Evolutionary conservation across 2,329 filamentous ascomycete genomes (phyloP).

Genomic region (Tolypocladium ophioglossoides): DNA sequence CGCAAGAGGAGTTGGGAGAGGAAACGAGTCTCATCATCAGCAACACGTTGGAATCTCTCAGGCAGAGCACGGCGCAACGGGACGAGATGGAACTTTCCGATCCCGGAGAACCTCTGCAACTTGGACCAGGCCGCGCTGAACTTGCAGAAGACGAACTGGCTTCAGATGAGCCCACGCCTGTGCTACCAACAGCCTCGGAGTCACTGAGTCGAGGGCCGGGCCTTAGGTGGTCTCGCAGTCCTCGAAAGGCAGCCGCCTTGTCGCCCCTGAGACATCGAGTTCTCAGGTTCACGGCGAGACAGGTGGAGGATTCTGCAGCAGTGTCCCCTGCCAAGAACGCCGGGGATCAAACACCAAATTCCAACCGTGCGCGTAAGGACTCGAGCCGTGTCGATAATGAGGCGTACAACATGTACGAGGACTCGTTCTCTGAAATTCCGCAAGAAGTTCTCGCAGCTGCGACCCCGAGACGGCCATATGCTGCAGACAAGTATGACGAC

Average conservation of each 20-base stretch:
- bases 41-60: constrained; percentile 39
- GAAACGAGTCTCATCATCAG: constrained; percentile 47
- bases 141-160: constrained; percentile 1
- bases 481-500: constrained; percentile 1
- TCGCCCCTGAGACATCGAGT: constrained; percentile 23
- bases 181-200: constrained; percentile 7
- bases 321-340: neutral
- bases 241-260: constrained; percentile 16
- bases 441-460: constrained; percentile 38
- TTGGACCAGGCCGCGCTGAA: neutral
- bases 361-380: neutral
- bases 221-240: constrained; percentile 22
- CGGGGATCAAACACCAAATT: constrained; percentile 3
- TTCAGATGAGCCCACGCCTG: constrained; percentile 8
- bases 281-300: constrained; percentile 17
- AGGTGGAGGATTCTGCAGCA: constrained; percentile 8
- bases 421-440: constrained; percentile 48
- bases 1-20: constrained; percentile 39
- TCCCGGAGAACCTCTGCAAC: constrained; percentile 2
- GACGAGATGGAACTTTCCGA: constrained; percentile 4
- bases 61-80: constrained; percentile 17
- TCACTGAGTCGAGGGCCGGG: constrained; percentile 15
- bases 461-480: constrained; percentile 24
- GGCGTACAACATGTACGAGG: constrained; percentile 32
- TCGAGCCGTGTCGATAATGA: constrained; percentile 12